phyloP scores from a whole-genome alignment of 169 alveolate species.

The Eimeria nieschulzi region DNA sequence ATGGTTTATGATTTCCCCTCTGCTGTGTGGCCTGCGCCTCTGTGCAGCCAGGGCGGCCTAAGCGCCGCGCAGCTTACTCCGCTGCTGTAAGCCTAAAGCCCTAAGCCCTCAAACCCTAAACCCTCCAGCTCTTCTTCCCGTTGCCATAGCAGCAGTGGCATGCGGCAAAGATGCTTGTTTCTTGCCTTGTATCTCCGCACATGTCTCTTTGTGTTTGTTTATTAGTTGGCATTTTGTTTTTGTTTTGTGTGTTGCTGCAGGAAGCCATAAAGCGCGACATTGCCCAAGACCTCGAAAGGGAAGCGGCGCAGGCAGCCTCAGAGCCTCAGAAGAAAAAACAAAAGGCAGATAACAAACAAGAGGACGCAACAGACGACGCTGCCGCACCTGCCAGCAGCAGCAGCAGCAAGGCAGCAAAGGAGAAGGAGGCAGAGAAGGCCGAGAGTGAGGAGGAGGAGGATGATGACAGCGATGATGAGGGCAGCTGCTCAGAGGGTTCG shows the following conservation, averaged over 20 bases:
- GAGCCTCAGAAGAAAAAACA: neutral
- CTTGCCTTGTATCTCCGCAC: neutral
- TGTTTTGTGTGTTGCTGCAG: neutral
- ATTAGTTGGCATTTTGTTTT: neutral
- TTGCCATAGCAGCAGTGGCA: neutral
- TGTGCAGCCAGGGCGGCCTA: neutral
- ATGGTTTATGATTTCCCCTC: no score
- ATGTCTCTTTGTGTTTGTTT: neutral
- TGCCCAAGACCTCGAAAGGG: neutral
- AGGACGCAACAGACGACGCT: neutral
- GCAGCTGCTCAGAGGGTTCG: neutral
- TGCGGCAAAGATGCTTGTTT: no score
- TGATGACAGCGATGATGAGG: neutral
- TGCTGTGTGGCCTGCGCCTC: neutral
- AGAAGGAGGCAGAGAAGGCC: neutral
- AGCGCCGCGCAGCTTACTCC: slow-evolving; percentile 4
- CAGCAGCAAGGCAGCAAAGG: neutral
- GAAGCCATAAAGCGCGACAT: neutral
- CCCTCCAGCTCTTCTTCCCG: neutral
- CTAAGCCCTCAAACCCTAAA: no score
- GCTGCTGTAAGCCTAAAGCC: neutral
- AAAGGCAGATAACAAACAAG: neutral
- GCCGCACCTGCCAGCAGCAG: neutral
- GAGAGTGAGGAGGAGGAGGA: neutral
- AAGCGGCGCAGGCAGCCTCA: neutral